These are phyloP conservation scores for Monosporascus sp. DNA, from an alignment of 2,329 filamentous ascomycete species.

Conservation along the genomic window DNA sequence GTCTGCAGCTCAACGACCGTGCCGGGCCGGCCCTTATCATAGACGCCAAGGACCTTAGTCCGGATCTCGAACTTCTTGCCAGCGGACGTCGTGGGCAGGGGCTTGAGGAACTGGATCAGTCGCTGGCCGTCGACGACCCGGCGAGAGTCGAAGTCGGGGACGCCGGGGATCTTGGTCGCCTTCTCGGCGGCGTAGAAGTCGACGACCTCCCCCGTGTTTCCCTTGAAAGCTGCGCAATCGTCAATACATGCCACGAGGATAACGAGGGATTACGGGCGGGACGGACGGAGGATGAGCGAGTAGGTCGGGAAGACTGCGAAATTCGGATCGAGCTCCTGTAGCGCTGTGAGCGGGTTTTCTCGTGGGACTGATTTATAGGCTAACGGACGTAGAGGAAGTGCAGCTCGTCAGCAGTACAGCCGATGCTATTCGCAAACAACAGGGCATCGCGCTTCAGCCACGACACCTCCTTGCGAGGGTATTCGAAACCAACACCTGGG, in stretches of 20 bases:
- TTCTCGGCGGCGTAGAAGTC: slow-evolving; percentile 76
- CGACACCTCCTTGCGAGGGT: slow-evolving; percentile 66
- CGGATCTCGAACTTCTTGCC: slow-evolving; percentile 71
- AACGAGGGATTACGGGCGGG: slow-evolving; percentile 78
- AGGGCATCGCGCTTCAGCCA: slow-evolving; percentile 87
- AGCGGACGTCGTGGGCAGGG: slow-evolving; percentile 64
- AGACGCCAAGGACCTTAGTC: slow-evolving; percentile 75
- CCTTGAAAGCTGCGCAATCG: slow-evolving; percentile 61
- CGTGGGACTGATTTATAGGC: slow-evolving; percentile 2
- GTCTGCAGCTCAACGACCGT: slow-evolving; percentile 77
- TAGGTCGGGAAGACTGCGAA: slow-evolving; percentile 90
- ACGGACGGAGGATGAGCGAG: slow-evolving; percentile 75
- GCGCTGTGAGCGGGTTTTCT: not conserved
- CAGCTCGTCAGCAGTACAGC: slow-evolving; percentile 77
- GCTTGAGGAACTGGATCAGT: slow-evolving; percentile 70
- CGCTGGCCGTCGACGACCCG: slow-evolving; percentile 82
- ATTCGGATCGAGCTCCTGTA: slow-evolving; percentile 76
- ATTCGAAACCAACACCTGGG: slow-evolving; percentile 70
- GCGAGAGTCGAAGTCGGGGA: slow-evolving; percentile 69
- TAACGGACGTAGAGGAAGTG: slow-evolving; percentile 76
- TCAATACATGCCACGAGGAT: slow-evolving; percentile 10
- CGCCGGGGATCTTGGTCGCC: slow-evolving; percentile 62
- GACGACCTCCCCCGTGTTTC: slow-evolving; percentile 67
- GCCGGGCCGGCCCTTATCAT: slow-evolving; percentile 82
- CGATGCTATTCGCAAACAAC: slow-evolving; percentile 87